Evolutionary conservation across 2,329 filamentous ascomycete species (phyloP).

Genomic region (Aspergillus brasiliensis): DNA sequence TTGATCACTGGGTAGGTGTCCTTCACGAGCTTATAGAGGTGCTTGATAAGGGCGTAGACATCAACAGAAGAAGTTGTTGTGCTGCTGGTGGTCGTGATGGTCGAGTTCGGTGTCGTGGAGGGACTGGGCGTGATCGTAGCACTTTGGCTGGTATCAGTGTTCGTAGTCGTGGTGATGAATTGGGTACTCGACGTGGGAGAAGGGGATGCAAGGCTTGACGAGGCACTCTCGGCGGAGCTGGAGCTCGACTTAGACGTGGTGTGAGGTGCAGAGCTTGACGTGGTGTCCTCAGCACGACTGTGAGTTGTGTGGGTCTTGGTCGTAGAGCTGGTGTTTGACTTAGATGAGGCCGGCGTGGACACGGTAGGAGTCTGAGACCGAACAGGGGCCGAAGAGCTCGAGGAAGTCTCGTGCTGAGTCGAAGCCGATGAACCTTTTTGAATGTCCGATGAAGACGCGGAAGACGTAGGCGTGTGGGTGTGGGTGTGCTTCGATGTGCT

Average conservation of each 20-base stretch:
- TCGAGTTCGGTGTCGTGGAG: background rate
- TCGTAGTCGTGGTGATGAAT: background rate
- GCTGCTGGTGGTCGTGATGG: background rate
- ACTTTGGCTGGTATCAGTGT: background rate
- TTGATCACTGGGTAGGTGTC: background rate
- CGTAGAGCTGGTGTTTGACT: background rate
- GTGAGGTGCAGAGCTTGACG: background rate
- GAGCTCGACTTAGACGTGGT: background rate
- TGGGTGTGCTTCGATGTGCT: background rate
- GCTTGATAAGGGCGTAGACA: background rate
- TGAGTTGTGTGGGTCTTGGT: background rate
- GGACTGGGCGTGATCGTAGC: background rate
- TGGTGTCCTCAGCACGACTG: background rate
- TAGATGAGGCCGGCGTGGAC: background rate
- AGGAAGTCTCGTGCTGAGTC: background rate
- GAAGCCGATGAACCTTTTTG: background rate
- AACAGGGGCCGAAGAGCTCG: background rate
- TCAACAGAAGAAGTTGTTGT: background rate
- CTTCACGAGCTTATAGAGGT: slow-evolving; percentile 1
- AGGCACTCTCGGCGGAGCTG: background rate
- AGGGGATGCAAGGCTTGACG: background rate
- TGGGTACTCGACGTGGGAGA: background rate
- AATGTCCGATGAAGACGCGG: background rate
- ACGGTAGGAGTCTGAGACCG: background rate
- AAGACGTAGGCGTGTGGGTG: background rate